Evolutionary conservation across 768 basidiomycete genomes (phyloP).

Genomic region (Russula dissimulans): DNA sequence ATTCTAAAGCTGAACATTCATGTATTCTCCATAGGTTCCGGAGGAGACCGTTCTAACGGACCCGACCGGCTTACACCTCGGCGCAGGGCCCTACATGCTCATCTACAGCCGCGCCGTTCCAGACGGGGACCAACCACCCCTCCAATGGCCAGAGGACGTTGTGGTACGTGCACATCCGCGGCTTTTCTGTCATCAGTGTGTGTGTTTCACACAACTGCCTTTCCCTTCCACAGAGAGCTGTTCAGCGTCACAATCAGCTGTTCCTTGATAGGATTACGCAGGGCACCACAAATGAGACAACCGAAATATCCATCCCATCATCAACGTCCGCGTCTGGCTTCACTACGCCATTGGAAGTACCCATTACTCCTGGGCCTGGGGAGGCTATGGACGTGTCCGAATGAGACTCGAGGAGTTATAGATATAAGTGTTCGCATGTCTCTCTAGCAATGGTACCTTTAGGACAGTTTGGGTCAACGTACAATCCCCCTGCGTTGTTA

Average conservation of each 20-base stretch:
- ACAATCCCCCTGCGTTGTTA: not conserved
- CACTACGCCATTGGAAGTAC: slow-evolving; percentile 10
- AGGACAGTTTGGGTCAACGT: not conserved
- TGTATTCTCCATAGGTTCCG: slow-evolving; percentile 41
- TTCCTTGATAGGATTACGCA: slow-evolving; percentile 24
- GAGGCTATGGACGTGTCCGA: slow-evolving; percentile 17
- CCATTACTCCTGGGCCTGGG: slow-evolving; percentile 12
- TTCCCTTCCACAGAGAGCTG: slow-evolving; percentile 24
- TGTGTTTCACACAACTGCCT: not conserved
- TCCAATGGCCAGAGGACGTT: slow-evolving; percentile 26
- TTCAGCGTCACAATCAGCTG: slow-evolving; percentile 30
- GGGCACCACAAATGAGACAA: not conserved
- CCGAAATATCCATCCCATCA: slow-evolving; percentile 11
- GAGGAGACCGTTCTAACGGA: slow-evolving; percentile 66
- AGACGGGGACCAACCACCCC: slow-evolving; percentile 20
- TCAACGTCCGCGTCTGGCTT: slow-evolving; percentile 16
- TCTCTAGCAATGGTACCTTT: not conserved
- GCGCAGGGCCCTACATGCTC: slow-evolving; percentile 72
- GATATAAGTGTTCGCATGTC: not conserved
- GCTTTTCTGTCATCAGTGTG: not conserved
- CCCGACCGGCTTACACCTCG: slow-evolving; percentile 59
- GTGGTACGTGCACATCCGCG: slow-evolving; percentile 21
- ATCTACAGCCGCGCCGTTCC: slow-evolving; percentile 44
- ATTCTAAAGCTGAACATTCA: not conserved
- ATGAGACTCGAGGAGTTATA: not conserved